Conservation (phyloP, 768 basidiomycete genomes). For the Termitomyces sp. region DNA sequence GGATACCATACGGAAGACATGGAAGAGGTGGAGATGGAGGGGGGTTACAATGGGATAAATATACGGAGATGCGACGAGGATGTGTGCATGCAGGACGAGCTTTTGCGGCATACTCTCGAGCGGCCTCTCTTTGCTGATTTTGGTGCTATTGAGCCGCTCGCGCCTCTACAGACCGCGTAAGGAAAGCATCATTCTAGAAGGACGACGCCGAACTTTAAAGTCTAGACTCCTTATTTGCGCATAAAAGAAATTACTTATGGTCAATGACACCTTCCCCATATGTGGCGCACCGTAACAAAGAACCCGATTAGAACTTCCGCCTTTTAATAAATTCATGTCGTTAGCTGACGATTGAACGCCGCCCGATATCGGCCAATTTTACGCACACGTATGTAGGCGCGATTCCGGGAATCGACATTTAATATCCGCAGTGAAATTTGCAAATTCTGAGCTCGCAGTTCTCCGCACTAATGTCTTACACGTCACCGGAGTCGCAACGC, state of each 20-base stretch:
- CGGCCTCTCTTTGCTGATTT: slow-evolving; percentile 5
- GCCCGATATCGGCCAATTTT: too few species aligned
- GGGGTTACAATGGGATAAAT: slow-evolving; percentile 12
- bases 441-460: too few species aligned
- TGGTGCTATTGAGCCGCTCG: background rate
- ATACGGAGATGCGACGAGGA: slow-evolving; percentile 8
- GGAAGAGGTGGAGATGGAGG: slow-evolving; percentile 11
- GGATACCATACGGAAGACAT: slow-evolving; percentile 18
- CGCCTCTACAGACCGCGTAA: background rate
- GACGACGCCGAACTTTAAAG: too few species aligned
- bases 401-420: background rate
- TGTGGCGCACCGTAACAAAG: background rate
- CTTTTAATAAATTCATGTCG: too few species aligned
- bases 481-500: background rate
- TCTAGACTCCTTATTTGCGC: too few species aligned
- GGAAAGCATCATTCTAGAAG: background rate
- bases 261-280: background rate
- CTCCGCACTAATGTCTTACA: too few species aligned
- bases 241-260: too few species aligned
- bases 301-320: background rate
- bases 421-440: background rate
- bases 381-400: too few species aligned
- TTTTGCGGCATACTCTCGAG: background rate
- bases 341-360: too few species aligned
- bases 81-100: slow-evolving; percentile 4